Base-by-base conservation (phyloP, 1,139 yeast species). In the Sporopachydermia cereana region DNA sequence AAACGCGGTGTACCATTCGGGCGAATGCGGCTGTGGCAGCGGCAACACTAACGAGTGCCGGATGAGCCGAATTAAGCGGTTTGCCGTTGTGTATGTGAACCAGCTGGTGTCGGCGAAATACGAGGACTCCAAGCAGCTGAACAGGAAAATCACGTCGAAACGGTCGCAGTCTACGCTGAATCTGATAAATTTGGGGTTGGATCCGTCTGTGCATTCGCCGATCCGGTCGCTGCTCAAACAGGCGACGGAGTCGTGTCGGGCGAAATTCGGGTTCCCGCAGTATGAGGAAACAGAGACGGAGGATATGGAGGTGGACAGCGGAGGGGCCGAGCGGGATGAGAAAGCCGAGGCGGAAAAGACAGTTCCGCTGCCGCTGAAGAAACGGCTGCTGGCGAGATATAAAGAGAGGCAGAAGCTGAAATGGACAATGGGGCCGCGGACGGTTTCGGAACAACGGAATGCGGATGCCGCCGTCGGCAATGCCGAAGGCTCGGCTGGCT, bases 1-100 rank as follows among this genome's bases (percentile, higher is more conserved):
- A 23, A 86, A 79, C 52, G 73, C 76, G 9, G 64, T 83, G 17
- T 61, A 79, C 51, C 70, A 80, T 46, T 72, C 80, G 55, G 74
- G 81, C 51, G 94, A 84, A 21, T 85, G 96, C 61, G 85, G 81
- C 1, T 76, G 83, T 34, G 53, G 63, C 22, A 67, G 68, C 16
- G 58, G 64, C 27, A 59, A 67, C 17, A 64, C 66, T 24, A 64
- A 64, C 41, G 72, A 70, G 16, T 83, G 91, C 63, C 68, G 74
- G 22, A 63, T 83, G 7, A 67, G 69, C 17, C 9, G 17, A 20
- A 5, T 34, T 21, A 34, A 34, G 17, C 39, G 39, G 22, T 34
- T 34, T 34, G 39, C 39, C 9, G 39, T 34, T 7, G 17, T 12
- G 9, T 34, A 34, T 34, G 18, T 20, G 7, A 34, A 34, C 17